Base-by-base conservation (phyloP, 176 grass and related monocot species). In the Aegilops umbellulata region DNA sequence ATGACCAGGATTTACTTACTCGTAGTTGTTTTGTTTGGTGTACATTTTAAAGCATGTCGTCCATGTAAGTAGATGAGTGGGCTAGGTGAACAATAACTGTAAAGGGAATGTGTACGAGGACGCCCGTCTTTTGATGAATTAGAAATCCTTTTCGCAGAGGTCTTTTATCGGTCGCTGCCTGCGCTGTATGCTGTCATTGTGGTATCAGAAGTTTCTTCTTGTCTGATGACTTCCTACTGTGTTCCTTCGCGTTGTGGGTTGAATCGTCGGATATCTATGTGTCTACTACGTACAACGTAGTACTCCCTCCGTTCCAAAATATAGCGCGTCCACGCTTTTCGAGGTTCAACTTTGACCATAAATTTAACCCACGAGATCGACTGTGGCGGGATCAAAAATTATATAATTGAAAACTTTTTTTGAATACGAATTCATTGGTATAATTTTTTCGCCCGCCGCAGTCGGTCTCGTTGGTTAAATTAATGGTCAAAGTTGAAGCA, bases 41-140 rank as follows among this genome's bases (percentile, higher is more conserved):
- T 91, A 85, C 81, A 82, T 85, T 81, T 49, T 85, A 82, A 64
- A 81, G 77, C 49, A 72, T 81, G 89, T 85, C 34, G 89, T 88
- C 34, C 25, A 25, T 88, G 89, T 91, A 85, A 88, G 89, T 85
- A 88, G 86, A 34, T 64, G 61, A 76, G 57, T 72, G 65, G 65
- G 46, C 25, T 65, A 41, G 46, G 81, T 71, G 70, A 79, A 78
- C 30, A 61, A 49, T 85, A 88, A 77, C 78, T 91, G 70, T 88
- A 88, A 69, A 88, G 19, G 19, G 26, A 63, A 84, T 53, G 49
- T 69, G 76, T 91, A 57, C 38, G 19, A 20, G 47, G 2, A 1
- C 36, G 17, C n/a, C 23, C 10, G 29, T 61, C 39, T 60, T 76
- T 74, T 27, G 60, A 63, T 2, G 13, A 77, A 81, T 57, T 86